phyloP scores from a whole-genome alignment of 164 flowering plant genomes.

The Stephania cephalantha region DNA sequence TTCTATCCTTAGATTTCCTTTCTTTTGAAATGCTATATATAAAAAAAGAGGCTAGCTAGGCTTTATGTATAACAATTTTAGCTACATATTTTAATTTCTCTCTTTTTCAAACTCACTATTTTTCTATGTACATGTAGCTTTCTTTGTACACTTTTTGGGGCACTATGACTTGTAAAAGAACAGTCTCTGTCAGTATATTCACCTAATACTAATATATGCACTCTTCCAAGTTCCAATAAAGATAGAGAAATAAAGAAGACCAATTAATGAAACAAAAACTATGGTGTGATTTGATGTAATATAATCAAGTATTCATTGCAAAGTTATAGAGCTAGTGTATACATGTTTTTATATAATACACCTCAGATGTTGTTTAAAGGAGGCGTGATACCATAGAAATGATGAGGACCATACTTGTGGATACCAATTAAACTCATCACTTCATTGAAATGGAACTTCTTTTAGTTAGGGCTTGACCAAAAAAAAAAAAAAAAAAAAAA shows the following conservation, averaged over 20 bases:
- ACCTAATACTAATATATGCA: background rate
- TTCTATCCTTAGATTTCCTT: constrained; percentile 1
- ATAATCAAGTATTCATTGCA: background rate
- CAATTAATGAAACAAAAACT: background rate
- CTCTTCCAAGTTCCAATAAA: background rate
- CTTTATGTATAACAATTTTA: background rate
- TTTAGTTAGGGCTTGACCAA: no score
- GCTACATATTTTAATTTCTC: background rate
- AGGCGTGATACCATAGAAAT: background rate
- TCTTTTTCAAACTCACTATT: background rate
- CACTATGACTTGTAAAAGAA: background rate
- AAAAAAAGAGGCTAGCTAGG: background rate
- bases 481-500: background rate
- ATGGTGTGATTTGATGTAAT: background rate
- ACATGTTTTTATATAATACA: background rate
- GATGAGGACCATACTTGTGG: constrained; percentile 1
- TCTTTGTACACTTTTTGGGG: background rate
- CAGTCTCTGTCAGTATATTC: background rate
- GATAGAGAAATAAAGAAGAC: background rate
- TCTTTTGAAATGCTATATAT: background rate
- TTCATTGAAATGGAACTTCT: background rate
- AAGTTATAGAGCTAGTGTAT: background rate
- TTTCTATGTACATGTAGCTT: background rate
- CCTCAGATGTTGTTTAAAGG: background rate
- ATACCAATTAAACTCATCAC: background rate